Conservation (phyloP, 192 early-diverging fungal species). For the Allomyces macrogynus region DNA sequence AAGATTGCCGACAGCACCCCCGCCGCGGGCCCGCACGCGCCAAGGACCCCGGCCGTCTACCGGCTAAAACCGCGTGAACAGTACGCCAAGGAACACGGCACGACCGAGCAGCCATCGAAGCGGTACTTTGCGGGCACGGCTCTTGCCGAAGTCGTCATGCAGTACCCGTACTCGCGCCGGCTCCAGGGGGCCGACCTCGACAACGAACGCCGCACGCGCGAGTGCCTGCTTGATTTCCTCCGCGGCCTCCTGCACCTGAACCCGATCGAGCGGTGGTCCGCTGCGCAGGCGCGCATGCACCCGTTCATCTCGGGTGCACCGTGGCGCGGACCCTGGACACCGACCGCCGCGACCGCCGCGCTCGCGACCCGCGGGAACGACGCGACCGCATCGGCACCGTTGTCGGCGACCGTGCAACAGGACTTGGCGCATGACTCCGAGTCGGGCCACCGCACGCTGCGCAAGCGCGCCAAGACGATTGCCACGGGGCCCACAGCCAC, state of each 20-base stretch:
- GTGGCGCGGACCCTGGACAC: slow-evolving; percentile 46
- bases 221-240: slow-evolving; percentile 78
- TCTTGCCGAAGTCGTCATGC: slow-evolving; percentile 69
- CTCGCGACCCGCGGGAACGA: neutral
- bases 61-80: slow-evolving; percentile 57
- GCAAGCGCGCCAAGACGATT: neutral
- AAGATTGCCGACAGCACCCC: slow-evolving; percentile 20
- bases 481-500: neutral
- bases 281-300: slow-evolving; percentile 83
- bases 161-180: slow-evolving; percentile 58
- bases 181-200: slow-evolving; percentile 16
- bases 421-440: neutral
- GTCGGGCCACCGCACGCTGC: neutral
- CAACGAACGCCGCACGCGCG: slow-evolving; percentile 34
- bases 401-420: neutral
- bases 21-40: slow-evolving; percentile 13
- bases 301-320: slow-evolving; percentile 87
- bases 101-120: slow-evolving; percentile 77
- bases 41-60: slow-evolving; percentile 13
- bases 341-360: slow-evolving; percentile 3
- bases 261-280: slow-evolving; percentile 83
- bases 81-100: slow-evolving; percentile 61
- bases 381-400: neutral
- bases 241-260: slow-evolving; percentile 75
- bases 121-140: slow-evolving; percentile 78